Evolutionary conservation across 75 land plant species (phyloP).

Genomic region (Larix kaempferi): DNA sequence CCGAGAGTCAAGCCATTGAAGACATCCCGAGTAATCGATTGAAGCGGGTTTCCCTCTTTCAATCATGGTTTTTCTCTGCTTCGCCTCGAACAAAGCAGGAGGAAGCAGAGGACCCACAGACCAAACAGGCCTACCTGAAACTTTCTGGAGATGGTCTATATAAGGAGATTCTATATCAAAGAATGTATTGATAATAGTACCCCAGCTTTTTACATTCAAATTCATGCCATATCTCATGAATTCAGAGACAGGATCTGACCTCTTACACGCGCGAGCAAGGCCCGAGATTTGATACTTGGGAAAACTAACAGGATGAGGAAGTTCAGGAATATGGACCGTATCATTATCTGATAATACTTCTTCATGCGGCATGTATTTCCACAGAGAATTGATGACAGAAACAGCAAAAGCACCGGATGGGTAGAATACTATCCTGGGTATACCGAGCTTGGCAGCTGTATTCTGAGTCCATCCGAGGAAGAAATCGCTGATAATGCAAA

Average conservation of each 20-base stretch:
- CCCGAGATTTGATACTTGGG: conserved; percentile 31
- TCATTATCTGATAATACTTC: background rate
- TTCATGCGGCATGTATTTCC: conserved; percentile 15
- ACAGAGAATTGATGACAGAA: conserved; percentile 13
- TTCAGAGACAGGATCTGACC: conserved; percentile 23
- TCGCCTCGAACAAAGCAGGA: no score
- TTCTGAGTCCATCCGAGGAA: conserved; percentile 44
- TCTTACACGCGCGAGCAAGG: conserved; percentile 4
- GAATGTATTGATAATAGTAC: conserved; percentile 31
- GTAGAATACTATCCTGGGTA: conserved; percentile 35
- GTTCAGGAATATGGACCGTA: conserved; percentile 15
- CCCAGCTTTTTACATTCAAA: conserved; percentile 32
- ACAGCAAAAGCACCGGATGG: conserved; percentile 25
- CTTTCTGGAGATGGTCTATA: conserved; percentile 12
- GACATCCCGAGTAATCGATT: background rate
- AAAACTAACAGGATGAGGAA: conserved; percentile 21
- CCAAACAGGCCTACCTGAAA: conserved; percentile 14
- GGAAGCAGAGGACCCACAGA: conserved; percentile 31
- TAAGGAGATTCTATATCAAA: conserved; percentile 24
- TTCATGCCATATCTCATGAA: conserved; percentile 14
- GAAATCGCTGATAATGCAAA: conserved; percentile 31
- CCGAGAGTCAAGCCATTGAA: conserved; percentile 15
- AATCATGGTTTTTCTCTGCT: no score
- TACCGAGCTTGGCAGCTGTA: conserved; percentile 21
- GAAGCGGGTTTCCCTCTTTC: background rate